phyloP scores from a whole-genome alignment of 169 alveolate species.

The Cryptosporidium xiaoi region DNA sequence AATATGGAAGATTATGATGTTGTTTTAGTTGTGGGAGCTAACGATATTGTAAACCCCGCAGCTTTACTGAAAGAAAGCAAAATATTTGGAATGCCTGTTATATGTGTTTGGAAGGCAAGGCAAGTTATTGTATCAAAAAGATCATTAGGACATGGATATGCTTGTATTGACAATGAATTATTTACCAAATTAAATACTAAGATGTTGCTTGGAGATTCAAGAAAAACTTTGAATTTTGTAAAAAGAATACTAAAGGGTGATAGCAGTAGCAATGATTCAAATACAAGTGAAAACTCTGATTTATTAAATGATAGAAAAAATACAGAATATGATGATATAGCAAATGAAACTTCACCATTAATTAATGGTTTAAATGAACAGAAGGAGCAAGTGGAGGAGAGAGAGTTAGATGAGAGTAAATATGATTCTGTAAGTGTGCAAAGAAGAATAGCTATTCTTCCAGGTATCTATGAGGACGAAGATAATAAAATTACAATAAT shows the following conservation, averaged over 20 bases:
- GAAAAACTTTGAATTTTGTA: constrained; percentile 45
- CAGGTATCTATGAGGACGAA: constrained; percentile 18
- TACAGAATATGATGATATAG: constrained; percentile 18
- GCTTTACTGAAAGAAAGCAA: constrained; percentile 77
- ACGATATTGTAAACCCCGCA: constrained; percentile 84
- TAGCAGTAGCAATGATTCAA: too few relatives aligned
- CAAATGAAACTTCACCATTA: constrained; percentile 3
- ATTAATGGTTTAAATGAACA: not conserved
- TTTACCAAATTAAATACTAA: constrained; percentile 77
- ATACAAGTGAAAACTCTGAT: not conserved
- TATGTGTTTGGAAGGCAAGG: constrained; percentile 80
- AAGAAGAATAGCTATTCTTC: constrained; percentile 47
- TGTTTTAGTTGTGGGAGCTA: constrained; percentile 83
- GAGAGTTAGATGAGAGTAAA: not conserved
- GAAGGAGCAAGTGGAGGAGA: constrained; percentile 2
- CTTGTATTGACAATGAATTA: constrained; percentile 81
- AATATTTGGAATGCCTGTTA: constrained; percentile 82
- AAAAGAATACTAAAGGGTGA: not conserved
- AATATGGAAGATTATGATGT: constrained; percentile 80
- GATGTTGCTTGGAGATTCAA: constrained; percentile 78
- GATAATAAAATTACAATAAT: not conserved
- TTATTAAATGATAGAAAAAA: constrained; percentile 13
- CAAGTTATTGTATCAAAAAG: constrained; percentile 77
- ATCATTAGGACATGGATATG: constrained; percentile 78
- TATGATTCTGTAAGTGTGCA: not conserved